Evolutionary conservation across 331 rosid genomes (phyloP).

Genomic region (Quercus phellos): DNA sequence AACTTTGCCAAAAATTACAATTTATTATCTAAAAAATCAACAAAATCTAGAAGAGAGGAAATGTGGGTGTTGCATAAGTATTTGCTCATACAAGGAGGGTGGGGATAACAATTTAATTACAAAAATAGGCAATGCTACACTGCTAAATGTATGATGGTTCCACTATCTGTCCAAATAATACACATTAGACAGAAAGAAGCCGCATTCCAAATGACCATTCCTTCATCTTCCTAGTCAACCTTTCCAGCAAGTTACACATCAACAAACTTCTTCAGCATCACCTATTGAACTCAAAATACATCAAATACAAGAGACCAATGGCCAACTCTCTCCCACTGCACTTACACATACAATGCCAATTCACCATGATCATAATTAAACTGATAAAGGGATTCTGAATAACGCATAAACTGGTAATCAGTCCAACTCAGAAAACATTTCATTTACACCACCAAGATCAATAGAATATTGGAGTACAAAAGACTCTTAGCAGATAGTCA

Average conservation of each 20-base stretch:
- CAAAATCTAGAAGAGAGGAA: background rate
- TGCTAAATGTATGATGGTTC: background rate
- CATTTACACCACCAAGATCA: conserved; percentile 5
- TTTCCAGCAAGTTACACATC: background rate
- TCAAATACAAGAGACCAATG: background rate
- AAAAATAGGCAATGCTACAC: background rate
- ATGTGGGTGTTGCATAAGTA: background rate
- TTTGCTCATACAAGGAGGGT: background rate
- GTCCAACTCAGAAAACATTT: conserved; percentile 8
- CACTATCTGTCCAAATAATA: background rate
- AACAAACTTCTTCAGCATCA: background rate
- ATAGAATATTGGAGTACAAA: background rate
- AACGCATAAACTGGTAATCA: background rate
- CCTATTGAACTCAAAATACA: background rate
- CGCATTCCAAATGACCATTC: background rate
- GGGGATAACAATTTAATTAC: background rate
- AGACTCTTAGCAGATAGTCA: background rate
- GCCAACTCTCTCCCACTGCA: background rate
- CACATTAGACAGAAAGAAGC: background rate
- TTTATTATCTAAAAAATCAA: background rate
- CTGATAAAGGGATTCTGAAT: background rate
- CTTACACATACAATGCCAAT: background rate
- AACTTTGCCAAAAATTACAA: background rate
- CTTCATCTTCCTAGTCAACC: background rate
- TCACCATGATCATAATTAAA: background rate